Percentiles rank a stretch among this genome's conserved stretches.
phyloP scores from a whole-genome alignment of 2,329 filamentous ascomycete genomes.

The Aspergillus fischeri region DNA sequence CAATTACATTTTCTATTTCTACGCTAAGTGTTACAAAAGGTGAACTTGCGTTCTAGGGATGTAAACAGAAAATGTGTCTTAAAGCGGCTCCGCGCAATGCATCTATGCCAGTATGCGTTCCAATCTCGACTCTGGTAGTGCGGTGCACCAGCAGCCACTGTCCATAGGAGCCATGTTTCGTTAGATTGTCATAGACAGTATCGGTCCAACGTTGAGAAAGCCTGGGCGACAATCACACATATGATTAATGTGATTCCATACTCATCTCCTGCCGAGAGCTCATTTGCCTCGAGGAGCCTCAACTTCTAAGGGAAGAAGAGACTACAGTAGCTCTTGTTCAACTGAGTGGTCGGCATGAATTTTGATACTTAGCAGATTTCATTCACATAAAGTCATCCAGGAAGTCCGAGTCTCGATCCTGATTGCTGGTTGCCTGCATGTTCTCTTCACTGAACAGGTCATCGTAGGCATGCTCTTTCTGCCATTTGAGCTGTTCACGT shows the following conservation, averaged over 20 bases:
- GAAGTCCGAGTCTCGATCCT: conserved; percentile 67
- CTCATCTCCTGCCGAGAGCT: neutral
- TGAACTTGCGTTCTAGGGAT: neutral
- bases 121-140: neutral
- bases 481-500: conserved; percentile 82
- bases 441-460: conserved; percentile 83
- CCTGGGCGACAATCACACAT: no score
- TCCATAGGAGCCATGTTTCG: neutral
- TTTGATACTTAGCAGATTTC: neutral
- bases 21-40: neutral
- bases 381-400: conserved; percentile 92
- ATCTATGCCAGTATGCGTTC: neutral
- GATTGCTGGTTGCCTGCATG: conserved; percentile 74
- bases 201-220: neutral
- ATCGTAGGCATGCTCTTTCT: conserved; percentile 97
- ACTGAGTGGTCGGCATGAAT: neutral
- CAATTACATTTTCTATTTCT: neutral
- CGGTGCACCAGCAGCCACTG: neutral
- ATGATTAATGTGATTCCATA: no score
- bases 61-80: neutral
- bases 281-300: neutral
- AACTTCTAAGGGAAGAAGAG: neutral
- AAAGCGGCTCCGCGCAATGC: neutral
- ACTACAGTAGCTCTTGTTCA: neutral
- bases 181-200: neutral